phyloP scores from a whole-genome alignment of 495 filamentous ascomycete genomes.

The Lentithecium fluviatile region DNA sequence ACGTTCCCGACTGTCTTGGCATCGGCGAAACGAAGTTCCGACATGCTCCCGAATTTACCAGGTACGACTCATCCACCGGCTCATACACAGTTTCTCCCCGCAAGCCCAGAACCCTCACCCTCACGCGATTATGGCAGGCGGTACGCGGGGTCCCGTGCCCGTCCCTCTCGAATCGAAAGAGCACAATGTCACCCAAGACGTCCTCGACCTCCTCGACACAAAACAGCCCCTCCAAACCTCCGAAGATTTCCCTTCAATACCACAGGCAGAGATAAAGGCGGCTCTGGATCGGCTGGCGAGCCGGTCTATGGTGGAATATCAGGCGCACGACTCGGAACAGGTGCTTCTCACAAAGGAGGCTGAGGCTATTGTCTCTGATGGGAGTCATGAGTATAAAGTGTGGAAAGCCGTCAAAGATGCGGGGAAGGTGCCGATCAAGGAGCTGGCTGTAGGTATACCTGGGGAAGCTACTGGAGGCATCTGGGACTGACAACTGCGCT shows the following conservation, averaged over 20 bases:
- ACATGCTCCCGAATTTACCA: conserved; percentile 13
- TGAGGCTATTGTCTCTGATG: conserved; percentile 72
- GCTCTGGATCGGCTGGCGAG: conserved; percentile 81
- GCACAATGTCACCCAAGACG: conserved; percentile 40
- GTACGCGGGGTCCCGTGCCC: conserved; percentile 44
- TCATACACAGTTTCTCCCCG: not conserved
- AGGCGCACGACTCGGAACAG: conserved; percentile 76
- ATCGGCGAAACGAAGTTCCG: conserved; percentile 1
- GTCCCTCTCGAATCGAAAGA: conserved; percentile 37
- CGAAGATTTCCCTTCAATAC: conserved; percentile 71
- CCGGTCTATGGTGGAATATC: conserved; percentile 81
- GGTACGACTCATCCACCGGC: conserved; percentile 7
- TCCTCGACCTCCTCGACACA: conserved; percentile 41
- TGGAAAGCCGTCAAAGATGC: conserved; percentile 80
- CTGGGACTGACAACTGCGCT: conserved; percentile 17
- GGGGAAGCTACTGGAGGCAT: conserved; percentile 17
- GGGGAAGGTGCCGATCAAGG: conserved; percentile 74
- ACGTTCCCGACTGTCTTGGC: not conserved
- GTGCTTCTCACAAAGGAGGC: conserved; percentile 77
- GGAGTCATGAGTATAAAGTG: conserved; percentile 92
- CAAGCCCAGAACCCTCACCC: not conserved
- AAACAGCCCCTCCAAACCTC: conserved; percentile 66
- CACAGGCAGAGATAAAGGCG: conserved; percentile 74
- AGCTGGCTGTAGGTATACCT: conserved; percentile 57
- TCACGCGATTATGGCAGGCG: conserved; percentile 39